Percentiles rank a stretch among this genome's conserved stretches.
Conservation (phyloP, 2,329 filamentous ascomycete species). For the Amauroascus verrucosus region DNA sequence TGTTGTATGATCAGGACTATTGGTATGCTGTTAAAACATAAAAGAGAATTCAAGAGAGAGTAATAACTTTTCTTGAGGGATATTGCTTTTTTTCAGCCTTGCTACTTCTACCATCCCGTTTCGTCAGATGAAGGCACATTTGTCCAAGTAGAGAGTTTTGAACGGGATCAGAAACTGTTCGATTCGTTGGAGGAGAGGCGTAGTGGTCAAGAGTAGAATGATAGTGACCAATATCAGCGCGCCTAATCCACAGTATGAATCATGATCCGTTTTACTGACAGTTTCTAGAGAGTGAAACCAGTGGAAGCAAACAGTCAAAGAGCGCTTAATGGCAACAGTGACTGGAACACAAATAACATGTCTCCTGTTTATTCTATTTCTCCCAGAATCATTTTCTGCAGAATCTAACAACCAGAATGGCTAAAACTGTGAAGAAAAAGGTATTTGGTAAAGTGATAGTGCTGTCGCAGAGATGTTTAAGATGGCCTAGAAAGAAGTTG, state of each 20-base stretch:
- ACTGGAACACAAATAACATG: neutral
- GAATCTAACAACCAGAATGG: neutral
- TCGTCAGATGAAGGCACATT: no score
- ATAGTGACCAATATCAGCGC: constrained; percentile 4
- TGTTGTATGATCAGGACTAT: constrained; percentile 2
- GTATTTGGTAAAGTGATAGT: neutral
- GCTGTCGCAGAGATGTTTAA: neutral
- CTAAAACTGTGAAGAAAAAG: neutral
- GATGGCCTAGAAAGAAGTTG: neutral
- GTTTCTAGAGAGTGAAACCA: neutral
- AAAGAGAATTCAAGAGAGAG: neutral
- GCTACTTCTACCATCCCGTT: neutral
- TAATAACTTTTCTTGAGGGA: neutral
- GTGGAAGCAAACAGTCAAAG: constrained; percentile 3
- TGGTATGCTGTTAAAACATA: neutral
- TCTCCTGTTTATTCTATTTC: neutral
- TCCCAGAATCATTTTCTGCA: neutral
- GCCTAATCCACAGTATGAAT: constrained; percentile 3
- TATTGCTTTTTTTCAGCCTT: neutral
- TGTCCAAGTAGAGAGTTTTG: neutral
- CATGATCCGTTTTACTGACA: neutral
- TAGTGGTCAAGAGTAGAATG: neutral
- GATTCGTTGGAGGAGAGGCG: neutral
- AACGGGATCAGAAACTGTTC: neutral
- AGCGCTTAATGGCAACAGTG: neutral